Evolutionary conservation across 2,329 filamentous ascomycete species (phyloP), one percentile per base, ranked within the genome.

Genomic region (Polytolypa hystricis): DNA sequence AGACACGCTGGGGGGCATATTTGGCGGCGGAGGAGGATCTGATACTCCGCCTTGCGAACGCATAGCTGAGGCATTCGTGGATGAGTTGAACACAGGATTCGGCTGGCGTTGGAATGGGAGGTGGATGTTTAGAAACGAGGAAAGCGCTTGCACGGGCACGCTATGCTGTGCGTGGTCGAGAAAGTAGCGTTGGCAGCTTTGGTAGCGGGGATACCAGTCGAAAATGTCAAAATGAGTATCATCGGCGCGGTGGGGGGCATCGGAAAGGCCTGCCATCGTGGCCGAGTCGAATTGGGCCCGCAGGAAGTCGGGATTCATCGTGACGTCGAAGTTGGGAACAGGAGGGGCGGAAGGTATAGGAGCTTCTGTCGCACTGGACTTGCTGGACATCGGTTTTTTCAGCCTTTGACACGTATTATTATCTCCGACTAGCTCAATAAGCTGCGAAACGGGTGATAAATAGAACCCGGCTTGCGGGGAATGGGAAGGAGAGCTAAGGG

Each of bases 201-300:
- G 81, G 58, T 93, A 93, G 41, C 82, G 81, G 7, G 84, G 83
- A 57, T 93, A 83, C 91, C 91, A 96, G 42, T 86, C 82, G 56
- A 95, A 81, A 45, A 95, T 82, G 58, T 67, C 64, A 42, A 65
- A 77, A 43, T 68, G 64, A 37, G 65, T 58, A 40, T 65, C 61
- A 40, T 58, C 55, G 30, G 58, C 41, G 15, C 54, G 40, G 15
- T 57, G 56, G 5, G 59, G 55, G 32, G 54, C 50, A 34, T 58
- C 56, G 34, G 51, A 49, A 33, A 61, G 39, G 20, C 54, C 59
- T 37, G 57, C 50, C 55, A 60, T 60, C 16, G 54, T 53, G 37
- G 53, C 50, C 37, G 58, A 53, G 33, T 62, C 54, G 46, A 60
- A 56, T 26, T 54, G 56, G 19, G 25, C 16, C 16, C 39, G 29